These are phyloP conservation scores for Sequoiadendron giganteum DNA, from an alignment of 75 land plant species.

Conservation along the genomic window DNA sequence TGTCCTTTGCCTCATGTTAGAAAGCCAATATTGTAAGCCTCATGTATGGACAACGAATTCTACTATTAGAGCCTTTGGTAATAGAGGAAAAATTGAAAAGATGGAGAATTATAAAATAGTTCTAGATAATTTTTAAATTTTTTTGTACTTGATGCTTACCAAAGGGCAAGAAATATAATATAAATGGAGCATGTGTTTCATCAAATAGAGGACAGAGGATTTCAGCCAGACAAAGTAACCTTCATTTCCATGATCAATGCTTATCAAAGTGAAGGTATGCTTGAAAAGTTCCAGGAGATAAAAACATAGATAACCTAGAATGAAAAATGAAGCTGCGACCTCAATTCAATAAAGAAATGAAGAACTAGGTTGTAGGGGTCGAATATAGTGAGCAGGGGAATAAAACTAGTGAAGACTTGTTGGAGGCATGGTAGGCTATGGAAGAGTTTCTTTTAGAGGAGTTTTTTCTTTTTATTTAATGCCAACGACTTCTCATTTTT, in stretches of 20 bases:
- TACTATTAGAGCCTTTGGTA: conserved; percentile 68
- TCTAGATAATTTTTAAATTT: conserved; percentile 84
- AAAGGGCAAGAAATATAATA: conserved; percentile 48
- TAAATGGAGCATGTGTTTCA: conserved; percentile 56
- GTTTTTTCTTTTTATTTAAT: too few species aligned
- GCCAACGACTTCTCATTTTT: too few species aligned
- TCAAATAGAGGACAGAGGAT: conserved; percentile 56
- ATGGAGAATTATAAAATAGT: conserved; percentile 84
- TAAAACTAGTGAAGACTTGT: too few species aligned
- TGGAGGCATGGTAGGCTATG: too few species aligned
- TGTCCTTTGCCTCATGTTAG: conserved; percentile 48
- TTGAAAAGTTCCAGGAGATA: conserved; percentile 55
- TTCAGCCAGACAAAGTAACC: conserved; percentile 66
- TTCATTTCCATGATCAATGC: conserved; percentile 57
- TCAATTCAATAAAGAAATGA: too few species aligned
- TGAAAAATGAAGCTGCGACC: too few species aligned
- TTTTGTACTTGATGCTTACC: conserved; percentile 69
- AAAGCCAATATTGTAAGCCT: conserved; percentile 44
- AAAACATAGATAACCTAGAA: too few species aligned
- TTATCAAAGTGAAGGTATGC: conserved; percentile 45
- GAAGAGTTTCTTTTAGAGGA: too few species aligned
- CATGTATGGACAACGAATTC: conserved; percentile 74
- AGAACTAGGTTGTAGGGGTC: too few species aligned
- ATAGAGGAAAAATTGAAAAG: conserved; percentile 42
- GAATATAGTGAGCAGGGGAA: too few species aligned